Percentiles rank a stretch among this genome's conserved stretches.
These are phyloP conservation scores for Dioscorea dumetorum DNA, from an alignment of 106 monocot genomes.

Conservation along the genomic window DNA sequence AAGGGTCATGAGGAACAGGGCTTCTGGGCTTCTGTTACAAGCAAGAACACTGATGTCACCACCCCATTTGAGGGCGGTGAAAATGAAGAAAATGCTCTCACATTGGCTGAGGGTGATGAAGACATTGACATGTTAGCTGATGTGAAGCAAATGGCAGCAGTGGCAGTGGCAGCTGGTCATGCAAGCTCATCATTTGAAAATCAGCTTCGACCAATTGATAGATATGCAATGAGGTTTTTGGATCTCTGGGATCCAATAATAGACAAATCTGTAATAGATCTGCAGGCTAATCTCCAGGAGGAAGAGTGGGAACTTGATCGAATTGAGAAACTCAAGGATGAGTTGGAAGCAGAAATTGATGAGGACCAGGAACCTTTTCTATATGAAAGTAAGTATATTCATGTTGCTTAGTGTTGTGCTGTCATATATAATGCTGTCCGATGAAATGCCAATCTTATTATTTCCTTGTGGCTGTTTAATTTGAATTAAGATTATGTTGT, in stretches of 20 bases:
- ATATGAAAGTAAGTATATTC: conserved; percentile 69
- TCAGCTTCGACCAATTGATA: conserved; percentile 91
- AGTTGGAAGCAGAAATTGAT: conserved; percentile 96
- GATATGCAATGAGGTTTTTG: conserved; percentile 98
- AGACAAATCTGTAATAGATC: conserved; percentile 61
- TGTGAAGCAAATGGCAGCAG: conserved; percentile 96
- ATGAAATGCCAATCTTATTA: not conserved
- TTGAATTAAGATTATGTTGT: no score
- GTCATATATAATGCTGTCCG: not conserved
- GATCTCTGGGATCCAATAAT: conserved; percentile 96
- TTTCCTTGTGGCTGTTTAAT: not conserved
- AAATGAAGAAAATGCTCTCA: conserved; percentile 54
- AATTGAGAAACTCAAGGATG: conserved; percentile 90
- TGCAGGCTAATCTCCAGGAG: conserved; percentile 44
- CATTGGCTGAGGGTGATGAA: conserved; percentile 50
- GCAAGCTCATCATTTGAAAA: conserved; percentile 97
- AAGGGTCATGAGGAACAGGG: conserved; percentile 27
- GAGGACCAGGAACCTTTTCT: conserved; percentile 95
- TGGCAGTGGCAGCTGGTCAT: conserved; percentile 89
- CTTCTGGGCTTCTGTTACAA: conserved; percentile 12
- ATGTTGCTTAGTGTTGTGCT: not conserved
- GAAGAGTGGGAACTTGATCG: conserved; percentile 96
- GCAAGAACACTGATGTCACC: conserved; percentile 12
- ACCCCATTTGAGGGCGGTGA: conserved; percentile 3
- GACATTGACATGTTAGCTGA: conserved; percentile 98